Conservation (phyloP, 75 land plant species). For the Chamaecyparis obtusa region DNA sequence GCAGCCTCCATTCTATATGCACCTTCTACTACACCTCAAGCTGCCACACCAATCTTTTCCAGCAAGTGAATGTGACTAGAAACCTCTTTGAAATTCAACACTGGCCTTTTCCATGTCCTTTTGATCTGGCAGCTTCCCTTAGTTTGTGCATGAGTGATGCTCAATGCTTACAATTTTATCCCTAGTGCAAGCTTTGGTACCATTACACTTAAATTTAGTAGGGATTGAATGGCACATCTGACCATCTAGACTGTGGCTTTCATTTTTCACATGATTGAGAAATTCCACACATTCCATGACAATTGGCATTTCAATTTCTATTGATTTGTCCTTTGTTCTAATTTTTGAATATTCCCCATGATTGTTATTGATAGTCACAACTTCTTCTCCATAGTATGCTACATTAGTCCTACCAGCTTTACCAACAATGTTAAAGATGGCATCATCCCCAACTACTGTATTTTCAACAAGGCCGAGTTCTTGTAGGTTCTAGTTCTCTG, state of each 20-base stretch:
- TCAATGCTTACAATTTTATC: not conserved
- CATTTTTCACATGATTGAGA: not conserved
- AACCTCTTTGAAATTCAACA: too few relatives aligned
- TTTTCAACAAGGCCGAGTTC: conserved; percentile 68
- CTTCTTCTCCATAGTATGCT: conserved; percentile 1
- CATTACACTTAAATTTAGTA: not conserved
- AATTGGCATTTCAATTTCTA: conserved; percentile 10
- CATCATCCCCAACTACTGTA: conserved; percentile 20
- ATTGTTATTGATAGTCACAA: not conserved
- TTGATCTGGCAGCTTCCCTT: too few relatives aligned
- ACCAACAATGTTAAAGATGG: conserved; percentile 3
- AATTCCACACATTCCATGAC: not conserved
- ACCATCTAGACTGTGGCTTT: not conserved
- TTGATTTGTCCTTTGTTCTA: not conserved
- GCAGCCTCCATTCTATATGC: too few relatives aligned
- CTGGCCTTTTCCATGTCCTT: too few relatives aligned
- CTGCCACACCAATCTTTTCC: too few relatives aligned
- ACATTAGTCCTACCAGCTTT: not conserved
- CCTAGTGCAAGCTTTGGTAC: not conserved
- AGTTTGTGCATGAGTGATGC: too few relatives aligned
- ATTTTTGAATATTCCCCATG: not conserved
- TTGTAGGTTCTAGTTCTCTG: conserved; percentile 52
- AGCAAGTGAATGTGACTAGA: too few relatives aligned
- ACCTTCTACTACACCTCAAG: too few relatives aligned
- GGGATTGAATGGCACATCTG: not conserved